Conservation (phyloP, 495 filamentous ascomycete genomes). For the Lophiotrema nucula region DNA sequence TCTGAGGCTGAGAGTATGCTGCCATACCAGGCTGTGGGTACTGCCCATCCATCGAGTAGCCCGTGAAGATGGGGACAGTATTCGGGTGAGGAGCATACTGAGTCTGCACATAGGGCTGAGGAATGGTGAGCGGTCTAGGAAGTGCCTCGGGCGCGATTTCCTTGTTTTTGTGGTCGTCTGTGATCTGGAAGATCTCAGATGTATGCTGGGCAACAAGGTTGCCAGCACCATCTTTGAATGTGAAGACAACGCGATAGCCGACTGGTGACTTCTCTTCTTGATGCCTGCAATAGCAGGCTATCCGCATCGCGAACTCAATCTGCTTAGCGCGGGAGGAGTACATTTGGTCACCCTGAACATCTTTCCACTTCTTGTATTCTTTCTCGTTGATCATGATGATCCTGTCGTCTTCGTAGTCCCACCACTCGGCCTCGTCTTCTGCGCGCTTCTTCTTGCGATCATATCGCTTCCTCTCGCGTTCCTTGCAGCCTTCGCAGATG, state of each 20-base stretch:
- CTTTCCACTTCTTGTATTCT: constrained; percentile 26
- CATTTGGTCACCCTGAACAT: background rate
- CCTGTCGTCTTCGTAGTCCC: constrained; percentile 10
- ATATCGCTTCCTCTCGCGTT: constrained; percentile 23
- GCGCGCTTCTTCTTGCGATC: constrained; percentile 24
- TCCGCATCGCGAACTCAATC: constrained; percentile 28
- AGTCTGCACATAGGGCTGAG: constrained; percentile 3
- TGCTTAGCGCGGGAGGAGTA: constrained; percentile 10
- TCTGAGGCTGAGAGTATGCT: constrained; percentile 13
- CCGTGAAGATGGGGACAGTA: constrained; percentile 2
- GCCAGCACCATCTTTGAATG: constrained; percentile 18
- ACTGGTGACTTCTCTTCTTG: constrained; percentile 25
- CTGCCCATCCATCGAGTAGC: background rate
- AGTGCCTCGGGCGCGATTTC: constrained; percentile 5
- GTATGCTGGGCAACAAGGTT: constrained; percentile 12
- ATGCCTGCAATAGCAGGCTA: constrained; percentile 28
- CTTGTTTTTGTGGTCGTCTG: constrained; percentile 31
- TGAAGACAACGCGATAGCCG: constrained; percentile 28
- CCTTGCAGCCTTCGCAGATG: constrained; percentile 27
- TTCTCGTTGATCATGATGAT: constrained; percentile 32
- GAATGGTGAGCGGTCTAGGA: constrained; percentile 3
- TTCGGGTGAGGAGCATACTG: constrained; percentile 3
- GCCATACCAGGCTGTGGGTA: constrained; percentile 1
- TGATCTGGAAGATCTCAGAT: constrained; percentile 20
- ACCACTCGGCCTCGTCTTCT: constrained; percentile 24